Evolutionary conservation across 129 eudicot genomes (phyloP).

Genomic region (Escallonia herrerae): DNA sequence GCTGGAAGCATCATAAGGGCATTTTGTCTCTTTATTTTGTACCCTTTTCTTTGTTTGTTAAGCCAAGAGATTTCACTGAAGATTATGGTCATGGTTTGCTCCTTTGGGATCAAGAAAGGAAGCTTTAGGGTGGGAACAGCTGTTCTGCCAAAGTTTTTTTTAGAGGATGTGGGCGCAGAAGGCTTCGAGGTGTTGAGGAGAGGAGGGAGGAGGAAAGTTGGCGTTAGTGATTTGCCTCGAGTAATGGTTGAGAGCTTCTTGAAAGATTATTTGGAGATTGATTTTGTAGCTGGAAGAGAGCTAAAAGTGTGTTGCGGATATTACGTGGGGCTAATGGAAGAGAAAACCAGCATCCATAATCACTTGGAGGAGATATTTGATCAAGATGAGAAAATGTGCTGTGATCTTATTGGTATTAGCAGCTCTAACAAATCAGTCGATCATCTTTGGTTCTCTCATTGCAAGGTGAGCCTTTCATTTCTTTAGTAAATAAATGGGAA

Average conservation of each 20-base stretch:
- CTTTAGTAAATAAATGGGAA: background rate
- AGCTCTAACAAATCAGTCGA: conserved; percentile 25
- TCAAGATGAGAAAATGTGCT: conserved; percentile 16
- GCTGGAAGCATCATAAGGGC: conserved; percentile 56
- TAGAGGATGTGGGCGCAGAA: conserved; percentile 66
- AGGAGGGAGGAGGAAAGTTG: conserved; percentile 37
- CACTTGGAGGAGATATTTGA: conserved; percentile 14
- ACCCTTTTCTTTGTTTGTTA: conserved; percentile 31
- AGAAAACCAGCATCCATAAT: conserved; percentile 18
- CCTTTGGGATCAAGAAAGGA: conserved; percentile 51
- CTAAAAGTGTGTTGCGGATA: conserved; percentile 40
- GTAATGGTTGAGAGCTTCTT: conserved; percentile 78
- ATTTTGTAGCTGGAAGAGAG: conserved; percentile 55
- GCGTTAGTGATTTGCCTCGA: conserved; percentile 57
- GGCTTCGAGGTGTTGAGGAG: conserved; percentile 43
- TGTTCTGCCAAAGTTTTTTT: conserved; percentile 57
- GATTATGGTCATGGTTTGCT: conserved; percentile 51
- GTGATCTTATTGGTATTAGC: conserved; percentile 26
- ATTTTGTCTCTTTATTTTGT: conserved; percentile 25
- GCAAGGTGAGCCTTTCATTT: conserved; percentile 38
- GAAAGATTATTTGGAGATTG: conserved; percentile 60
- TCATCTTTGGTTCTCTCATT: conserved; percentile 25
- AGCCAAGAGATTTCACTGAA: conserved; percentile 23
- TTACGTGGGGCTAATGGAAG: conserved; percentile 54
- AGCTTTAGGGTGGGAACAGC: conserved; percentile 46